Evolutionary conservation across 2,329 filamentous ascomycete species (phyloP).

Genomic region (Aaosphaeria arxii): DNA sequence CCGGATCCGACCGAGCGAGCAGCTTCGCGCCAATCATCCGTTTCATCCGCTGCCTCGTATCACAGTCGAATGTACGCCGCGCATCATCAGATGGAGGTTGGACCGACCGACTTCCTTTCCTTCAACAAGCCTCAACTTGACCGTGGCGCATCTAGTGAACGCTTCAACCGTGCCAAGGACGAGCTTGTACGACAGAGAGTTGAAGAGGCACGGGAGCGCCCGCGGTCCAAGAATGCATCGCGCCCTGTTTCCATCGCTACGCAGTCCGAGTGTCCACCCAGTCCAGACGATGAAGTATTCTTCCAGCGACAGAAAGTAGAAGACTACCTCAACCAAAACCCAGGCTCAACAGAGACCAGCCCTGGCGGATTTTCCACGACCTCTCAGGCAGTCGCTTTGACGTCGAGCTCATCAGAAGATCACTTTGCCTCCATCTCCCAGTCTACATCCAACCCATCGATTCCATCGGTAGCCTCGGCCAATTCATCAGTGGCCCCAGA

Average conservation of each 20-base stretch:
- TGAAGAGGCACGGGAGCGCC: conserved; percentile 23
- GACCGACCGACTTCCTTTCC: conserved; percentile 15
- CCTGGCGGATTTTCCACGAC: conserved; percentile 28
- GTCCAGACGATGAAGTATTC: conserved; percentile 43
- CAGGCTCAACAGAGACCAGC: conserved; percentile 38
- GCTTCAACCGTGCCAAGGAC: conserved; percentile 37
- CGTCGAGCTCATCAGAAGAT: conserved; percentile 49
- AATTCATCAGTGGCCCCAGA: conserved; percentile 43
- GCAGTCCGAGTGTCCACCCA: conserved; percentile 43
- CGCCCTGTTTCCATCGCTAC: conserved; percentile 26
- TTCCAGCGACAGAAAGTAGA: conserved; percentile 25
- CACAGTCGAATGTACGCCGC: conserved; percentile 19
- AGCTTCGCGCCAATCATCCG: conserved; percentile 37
- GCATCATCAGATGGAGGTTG: conserved; percentile 21
- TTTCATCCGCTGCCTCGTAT: conserved; percentile 37
- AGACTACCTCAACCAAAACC: conserved; percentile 26
- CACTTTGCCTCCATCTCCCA: conserved; percentile 49
- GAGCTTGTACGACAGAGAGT: conserved; percentile 36
- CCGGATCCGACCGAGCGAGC: conserved; percentile 17
- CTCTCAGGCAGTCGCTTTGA: conserved; percentile 20
- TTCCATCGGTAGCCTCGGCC: conserved; percentile 50
- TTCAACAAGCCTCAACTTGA: conserved; percentile 11
- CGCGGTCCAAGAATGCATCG: conserved; percentile 16
- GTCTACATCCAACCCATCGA: conserved; percentile 50
- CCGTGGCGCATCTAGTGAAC: conserved; percentile 26